Conservation (phyloP, 2,329 filamentous ascomycete species). For the Paraphoma sp. region DNA sequence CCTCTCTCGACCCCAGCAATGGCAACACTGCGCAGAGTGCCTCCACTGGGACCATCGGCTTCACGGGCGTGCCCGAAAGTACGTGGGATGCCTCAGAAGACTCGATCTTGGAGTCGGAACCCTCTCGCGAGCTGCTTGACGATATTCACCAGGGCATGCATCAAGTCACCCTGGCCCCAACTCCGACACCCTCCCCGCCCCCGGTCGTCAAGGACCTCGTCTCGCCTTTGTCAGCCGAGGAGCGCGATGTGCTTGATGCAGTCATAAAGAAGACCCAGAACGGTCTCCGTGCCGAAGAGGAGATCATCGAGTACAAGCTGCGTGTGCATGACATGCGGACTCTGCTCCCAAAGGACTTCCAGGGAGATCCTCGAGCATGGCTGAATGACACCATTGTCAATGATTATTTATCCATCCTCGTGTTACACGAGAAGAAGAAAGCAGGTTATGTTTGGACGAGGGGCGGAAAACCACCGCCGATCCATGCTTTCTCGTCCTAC, state of each 20-base stretch:
- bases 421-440: slow-evolving; percentile 62
- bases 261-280: slow-evolving; percentile 18
- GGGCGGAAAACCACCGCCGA: slow-evolving; percentile 62
- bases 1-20: slow-evolving; percentile 31
- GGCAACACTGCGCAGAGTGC: not conserved
- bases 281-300: slow-evolving; percentile 16
- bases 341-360: slow-evolving; percentile 51
- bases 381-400: slow-evolving; percentile 81
- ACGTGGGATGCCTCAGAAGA: slow-evolving; percentile 13
- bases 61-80: slow-evolving; percentile 16
- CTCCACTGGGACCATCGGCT: slow-evolving; percentile 6
- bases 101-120: slow-evolving; percentile 25
- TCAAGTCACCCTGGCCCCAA: slow-evolving; percentile 17
- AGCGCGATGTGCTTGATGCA: slow-evolving; percentile 18
- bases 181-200: slow-evolving; percentile 5
- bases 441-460: slow-evolving; percentile 62
- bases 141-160: slow-evolving; percentile 21
- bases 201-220: slow-evolving; percentile 23
- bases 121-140: slow-evolving; percentile 27
- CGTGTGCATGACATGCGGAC: slow-evolving; percentile 67
- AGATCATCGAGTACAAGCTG: slow-evolving; percentile 48
- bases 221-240: slow-evolving; percentile 20
- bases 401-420: slow-evolving; percentile 67
- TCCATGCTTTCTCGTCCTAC: slow-evolving; percentile 69
- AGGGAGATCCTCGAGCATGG: slow-evolving; percentile 63